Base-by-base conservation (phyloP, 2,329 filamentous ascomycete genomes). In the Trichoderma endophyticum region DNA sequence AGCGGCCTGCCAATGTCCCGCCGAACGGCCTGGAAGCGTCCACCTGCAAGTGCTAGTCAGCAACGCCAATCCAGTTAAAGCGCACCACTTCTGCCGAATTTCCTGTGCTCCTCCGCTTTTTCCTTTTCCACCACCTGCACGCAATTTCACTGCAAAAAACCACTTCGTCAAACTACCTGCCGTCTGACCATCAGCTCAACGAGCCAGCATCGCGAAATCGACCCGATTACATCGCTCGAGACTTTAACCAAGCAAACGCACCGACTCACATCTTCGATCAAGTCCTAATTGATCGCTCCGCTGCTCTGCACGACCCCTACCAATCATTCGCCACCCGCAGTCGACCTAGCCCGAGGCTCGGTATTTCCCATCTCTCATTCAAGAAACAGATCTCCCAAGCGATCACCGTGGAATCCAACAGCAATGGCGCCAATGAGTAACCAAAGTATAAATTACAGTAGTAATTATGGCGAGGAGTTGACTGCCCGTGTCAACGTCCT, bases 381-480 rank as follows among this genome's bases (percentile, higher is more conserved):
- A n/a, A 15, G 56, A 54, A 61, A 51, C 63, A 54, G 15, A 71
- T 28, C 30, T 48, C 34, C 34, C 48, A 61, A 34, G 61, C 57
- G 70, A 70, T 64, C 73, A 73, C 73, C 75, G 74, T 76, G 71
- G 73, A 77, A 76, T 73, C 73, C 75, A 73, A 75, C 65, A 79
- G 73, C 76, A 84, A 90, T 90, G 88, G 86, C 88, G 86, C 85
- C 87, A 87, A 93, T 93, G 89, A 93, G 90, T 87, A 86, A 88
- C 82, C 87, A 88, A 83, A 89, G 84, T 84, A 87, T 85, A 85
- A 89, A 85, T 86, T 88, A 87, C 87, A 90, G 88, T 89, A 93
- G 88, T 91, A 92, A 90, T 93, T 93, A 90, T 88, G 88, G 89
- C 87, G 89, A 89, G 86, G 87, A 84, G 85, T 85, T 85, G 83